A percentile compares a stretch with the other conserved stretches of the same genome.
phyloP scores from a whole-genome alignment of 768 basidiomycete genomes.

The Boletus pseudopeckii region DNA sequence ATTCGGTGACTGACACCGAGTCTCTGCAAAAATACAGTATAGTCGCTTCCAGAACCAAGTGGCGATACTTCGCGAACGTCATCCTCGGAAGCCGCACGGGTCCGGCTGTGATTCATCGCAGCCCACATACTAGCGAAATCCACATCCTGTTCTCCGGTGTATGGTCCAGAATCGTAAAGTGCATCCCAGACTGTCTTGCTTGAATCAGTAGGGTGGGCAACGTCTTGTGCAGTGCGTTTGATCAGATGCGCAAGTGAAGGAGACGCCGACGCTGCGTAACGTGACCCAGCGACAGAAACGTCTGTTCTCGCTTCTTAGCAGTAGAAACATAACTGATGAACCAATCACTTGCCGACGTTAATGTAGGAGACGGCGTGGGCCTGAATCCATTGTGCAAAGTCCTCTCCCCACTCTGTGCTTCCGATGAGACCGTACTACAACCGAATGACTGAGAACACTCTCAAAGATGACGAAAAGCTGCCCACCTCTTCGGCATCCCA shows the following conservation, averaged over 20 bases:
- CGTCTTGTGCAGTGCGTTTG: slow-evolving; percentile 46
- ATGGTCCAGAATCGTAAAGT: slow-evolving; percentile 51
- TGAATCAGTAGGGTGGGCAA: slow-evolving; percentile 54
- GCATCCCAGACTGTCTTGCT: slow-evolving; percentile 60
- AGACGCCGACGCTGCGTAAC: slow-evolving; percentile 48
- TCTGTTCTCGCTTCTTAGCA: slow-evolving; percentile 34
- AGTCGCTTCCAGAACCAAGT: slow-evolving; percentile 85
- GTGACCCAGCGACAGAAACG: slow-evolving; percentile 51
- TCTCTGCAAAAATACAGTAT: slow-evolving; percentile 84
- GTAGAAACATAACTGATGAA: background rate
- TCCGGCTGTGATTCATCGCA: slow-evolving; percentile 27
- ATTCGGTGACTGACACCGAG: slow-evolving; percentile 47
- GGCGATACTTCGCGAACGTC: slow-evolving; percentile 46
- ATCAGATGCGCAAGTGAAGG: slow-evolving; percentile 66
- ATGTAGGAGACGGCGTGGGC: slow-evolving; percentile 81
- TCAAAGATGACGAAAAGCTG: background rate
- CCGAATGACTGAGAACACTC: background rate
- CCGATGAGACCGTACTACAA: slow-evolving; percentile 69
- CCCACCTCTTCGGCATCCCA: slow-evolving; percentile 75
- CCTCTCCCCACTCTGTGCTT: slow-evolving; percentile 92
- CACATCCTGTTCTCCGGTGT: slow-evolving; percentile 37
- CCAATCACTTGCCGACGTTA: slow-evolving; percentile 55
- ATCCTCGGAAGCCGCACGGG: slow-evolving; percentile 19
- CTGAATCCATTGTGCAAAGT: slow-evolving; percentile 78
- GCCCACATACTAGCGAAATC: slow-evolving; percentile 43